Evolutionary conservation across 2,329 filamentous ascomycete genomes (phyloP), one percentile per base, ranked within the genome.

Genomic region (Zymoseptoria passerinii): DNA sequence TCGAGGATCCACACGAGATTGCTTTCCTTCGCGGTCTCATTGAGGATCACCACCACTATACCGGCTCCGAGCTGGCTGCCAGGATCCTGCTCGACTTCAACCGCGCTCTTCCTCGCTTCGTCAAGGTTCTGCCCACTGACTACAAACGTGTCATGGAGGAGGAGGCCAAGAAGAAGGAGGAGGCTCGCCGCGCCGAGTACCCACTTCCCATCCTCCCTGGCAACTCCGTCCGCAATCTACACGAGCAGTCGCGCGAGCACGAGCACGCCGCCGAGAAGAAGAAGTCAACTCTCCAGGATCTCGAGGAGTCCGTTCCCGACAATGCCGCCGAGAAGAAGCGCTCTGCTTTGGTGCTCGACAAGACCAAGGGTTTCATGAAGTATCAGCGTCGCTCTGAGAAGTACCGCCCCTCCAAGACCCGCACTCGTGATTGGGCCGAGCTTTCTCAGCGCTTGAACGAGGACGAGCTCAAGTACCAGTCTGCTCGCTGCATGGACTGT

Each of bases 11-110:
- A 27, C 77, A 85, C 58, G 92, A 97, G 74, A 90, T 96, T 69
- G 90, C 92, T 35, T 96, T 88, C 73, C 81, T 97, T 28, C 90
- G 92, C 65, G 89, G 92, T 62, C 81, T 96, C 66, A 90, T 97
- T 57, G 92, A 97, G 78, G 92, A 97, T 67, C 92, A 97, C 71
- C 91, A 96, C 76, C 92, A 96, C 76, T 96, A 96, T 81, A 97
- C 92, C 59, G 92, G 92, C 60, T 96, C 92, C 13, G 92, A 96
- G 79, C 83, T 95, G 56, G 92, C 92, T 29, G 92, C 92, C 60
- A 89, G 92, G 63, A 90, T 96, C 64, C 80, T 97, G 8, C 82
- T 96, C n/a, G 92, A 97, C 79, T 97, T 96, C 78, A 95, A 86
- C 74, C 87, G 91, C 66, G 92, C 92, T 50, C 83, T 96, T 55